A percentile compares a stretch with the other conserved stretches of the same genome.
Evolutionary conservation across 108 stramenopile genomes (phyloP).

Genomic region (Aurantiochytrium sp.): DNA sequence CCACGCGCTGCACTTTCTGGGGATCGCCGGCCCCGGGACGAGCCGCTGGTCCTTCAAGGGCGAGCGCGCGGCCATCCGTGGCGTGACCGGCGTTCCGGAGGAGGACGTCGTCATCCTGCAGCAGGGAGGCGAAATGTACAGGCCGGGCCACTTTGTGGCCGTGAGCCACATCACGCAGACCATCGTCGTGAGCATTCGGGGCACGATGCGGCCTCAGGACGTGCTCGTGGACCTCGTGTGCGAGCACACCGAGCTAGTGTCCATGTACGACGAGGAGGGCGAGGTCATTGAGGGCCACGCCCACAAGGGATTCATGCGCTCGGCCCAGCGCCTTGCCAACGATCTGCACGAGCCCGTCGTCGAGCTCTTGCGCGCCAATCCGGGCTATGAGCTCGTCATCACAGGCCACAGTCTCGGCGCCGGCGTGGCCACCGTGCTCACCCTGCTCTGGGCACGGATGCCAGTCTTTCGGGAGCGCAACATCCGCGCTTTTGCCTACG

Average conservation of each 20-base stretch:
- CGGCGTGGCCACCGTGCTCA: background rate
- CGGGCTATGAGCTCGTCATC: constrained; percentile 12
- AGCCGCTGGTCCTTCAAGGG: background rate
- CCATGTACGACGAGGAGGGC: constrained; percentile 16
- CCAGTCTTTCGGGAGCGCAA: constrained; percentile 15
- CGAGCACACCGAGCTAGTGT: background rate
- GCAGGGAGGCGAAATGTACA: background rate
- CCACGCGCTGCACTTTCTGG: constrained; percentile 17
- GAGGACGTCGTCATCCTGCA: background rate
- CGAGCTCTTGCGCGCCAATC: background rate
- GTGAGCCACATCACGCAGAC: background rate
- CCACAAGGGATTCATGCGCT: background rate
- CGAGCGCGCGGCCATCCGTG: background rate
- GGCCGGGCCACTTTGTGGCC: constrained; percentile 13
- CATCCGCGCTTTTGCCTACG: background rate
- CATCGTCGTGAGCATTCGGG: background rate
- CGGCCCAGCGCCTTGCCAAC: constrained; percentile 13
- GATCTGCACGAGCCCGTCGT: constrained; percentile 1
- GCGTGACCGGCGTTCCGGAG: background rate
- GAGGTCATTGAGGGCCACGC: background rate
- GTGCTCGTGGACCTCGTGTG: constrained; percentile 7
- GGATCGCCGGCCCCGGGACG: background rate
- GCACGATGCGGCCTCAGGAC: background rate
- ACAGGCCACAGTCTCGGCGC: constrained; percentile 2
- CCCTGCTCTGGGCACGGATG: background rate